phyloP scores from a whole-genome alignment of 768 basidiomycete species.

The Phylloporus sp. region DNA sequence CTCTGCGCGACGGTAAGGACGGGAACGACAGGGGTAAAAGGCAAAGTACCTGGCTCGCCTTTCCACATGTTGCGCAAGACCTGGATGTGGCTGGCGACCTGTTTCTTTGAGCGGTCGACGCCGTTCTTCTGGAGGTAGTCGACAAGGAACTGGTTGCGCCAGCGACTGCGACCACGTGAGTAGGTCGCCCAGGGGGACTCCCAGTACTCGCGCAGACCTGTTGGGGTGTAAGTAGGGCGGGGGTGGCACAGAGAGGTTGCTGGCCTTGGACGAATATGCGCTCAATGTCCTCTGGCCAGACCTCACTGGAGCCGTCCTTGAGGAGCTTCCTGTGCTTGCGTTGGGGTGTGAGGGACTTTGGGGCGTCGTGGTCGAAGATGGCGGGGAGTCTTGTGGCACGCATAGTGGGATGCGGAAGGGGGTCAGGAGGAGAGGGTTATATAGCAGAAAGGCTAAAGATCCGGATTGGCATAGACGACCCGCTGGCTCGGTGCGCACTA shows the following conservation, averaged over 20 bases:
- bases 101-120: constrained; percentile 76
- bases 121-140: constrained; percentile 70
- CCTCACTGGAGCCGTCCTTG: constrained; percentile 74
- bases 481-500: constrained; percentile 24
- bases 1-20: constrained; percentile 39
- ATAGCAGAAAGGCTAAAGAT: constrained; percentile 46
- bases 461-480: constrained; percentile 35
- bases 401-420: constrained; percentile 17
- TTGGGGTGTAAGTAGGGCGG: constrained; percentile 2
- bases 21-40: not conserved
- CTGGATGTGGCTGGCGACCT: constrained; percentile 87
- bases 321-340: constrained; percentile 82
- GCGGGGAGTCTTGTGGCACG: constrained; percentile 21
- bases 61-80: constrained; percentile 88
- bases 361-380: constrained; percentile 18
- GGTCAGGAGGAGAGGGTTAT: constrained; percentile 26
- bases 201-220: constrained; percentile 76
- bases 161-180: constrained; percentile 72
- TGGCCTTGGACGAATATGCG: constrained; percentile 72
- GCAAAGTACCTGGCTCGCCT: constrained; percentile 60
- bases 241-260: not conserved
- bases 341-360: constrained; percentile 53
- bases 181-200: constrained; percentile 78
- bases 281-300: constrained; percentile 81
- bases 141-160: constrained; percentile 84